phyloP scores from a whole-genome alignment of 2,329 filamentous ascomycete genomes.

The Chaetothyriales sp. region DNA sequence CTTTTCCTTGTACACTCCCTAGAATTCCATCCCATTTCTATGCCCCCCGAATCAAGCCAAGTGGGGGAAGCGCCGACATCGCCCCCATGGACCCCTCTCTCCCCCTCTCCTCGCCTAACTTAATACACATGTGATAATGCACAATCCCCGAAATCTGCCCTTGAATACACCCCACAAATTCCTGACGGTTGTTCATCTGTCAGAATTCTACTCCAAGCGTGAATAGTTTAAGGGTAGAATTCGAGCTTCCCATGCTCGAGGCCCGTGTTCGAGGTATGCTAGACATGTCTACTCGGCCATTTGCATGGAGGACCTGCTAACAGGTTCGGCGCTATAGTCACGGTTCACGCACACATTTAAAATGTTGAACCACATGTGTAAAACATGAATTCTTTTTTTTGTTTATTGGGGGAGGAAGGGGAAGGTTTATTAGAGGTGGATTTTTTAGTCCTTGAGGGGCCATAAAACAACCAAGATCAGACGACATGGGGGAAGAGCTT shows the following conservation, averaged over 20 bases:
- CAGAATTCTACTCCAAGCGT: slow-evolving; percentile 2
- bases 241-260: slow-evolving; percentile 20
- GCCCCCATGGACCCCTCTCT: background rate
- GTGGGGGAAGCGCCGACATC: no score
- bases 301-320: slow-evolving; percentile 1
- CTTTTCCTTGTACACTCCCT: no score
- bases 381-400: background rate
- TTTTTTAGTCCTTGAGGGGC: no score
- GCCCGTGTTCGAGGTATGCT: slow-evolving; percentile 17
- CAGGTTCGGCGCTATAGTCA: background rate
- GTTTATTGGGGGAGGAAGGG: background rate
- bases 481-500: background rate
- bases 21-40: no score
- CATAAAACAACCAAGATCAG: no score
- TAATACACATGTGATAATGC: background rate
- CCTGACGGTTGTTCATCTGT: no score
- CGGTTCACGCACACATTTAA: background rate
- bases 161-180: background rate
- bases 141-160: background rate
- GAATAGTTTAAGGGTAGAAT: slow-evolving; percentile 21
- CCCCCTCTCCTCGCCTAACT: background rate
- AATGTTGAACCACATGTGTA: background rate
- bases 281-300: background rate
- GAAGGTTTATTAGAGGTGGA: no score
- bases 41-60: no score